Evolutionary conservation across 495 filamentous ascomycete species (phyloP), one percentile per base, ranked within the genome.

Genomic region (Tuber umbilicatum): DNA sequence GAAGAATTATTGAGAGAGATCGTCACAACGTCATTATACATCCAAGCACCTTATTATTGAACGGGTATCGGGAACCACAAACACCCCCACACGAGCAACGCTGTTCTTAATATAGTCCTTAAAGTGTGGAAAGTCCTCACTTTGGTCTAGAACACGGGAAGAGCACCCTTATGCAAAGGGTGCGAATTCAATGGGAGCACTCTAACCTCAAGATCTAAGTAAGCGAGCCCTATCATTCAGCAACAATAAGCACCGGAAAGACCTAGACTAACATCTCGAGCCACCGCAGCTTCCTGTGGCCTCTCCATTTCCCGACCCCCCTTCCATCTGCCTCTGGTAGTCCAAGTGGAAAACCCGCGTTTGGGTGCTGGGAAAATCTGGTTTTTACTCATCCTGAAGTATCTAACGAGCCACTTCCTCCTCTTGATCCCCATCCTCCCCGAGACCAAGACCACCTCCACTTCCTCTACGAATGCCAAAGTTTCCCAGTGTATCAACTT

Each of bases 251-350:
- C 50, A 60, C n/a, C 9, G n/a, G 23, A 31, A 31, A 27, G 2
- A 3, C 50, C n/a, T 27, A 31, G 50, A 60, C n/a, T 10, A 31
- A 60, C 50, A 60, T 1, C 50, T 60, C 23, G n/a, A 60, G 50
- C 1, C 2, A n/a, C 45, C 2, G 9, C 23, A 50, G 45, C 9
- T 9, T 50, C n/a, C 9, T 17, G 21, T n/a, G 45, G n/a, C 37
- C 43, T 43, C 9, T 81, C 76, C 79, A 81, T 70, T 81, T 79
- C 70, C 80, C 76, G 73, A 76, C 80, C 0, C 73, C 79, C 31
- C 68, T 81, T 12, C 78, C 79, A 45, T 73, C 71, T 21, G 41
- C 74, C 27, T 79, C 79, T 21, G 45, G 79, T 31, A 76, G 79
- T 17, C 79, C 76, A 43, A 70, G 79, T 70, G 79, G 79, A 37